A percentile compares a stretch with the other conserved stretches of the same genome.
phyloP scores from a whole-genome alignment of 306 rosid genomes.

The Cucurbita pepo region DNA sequence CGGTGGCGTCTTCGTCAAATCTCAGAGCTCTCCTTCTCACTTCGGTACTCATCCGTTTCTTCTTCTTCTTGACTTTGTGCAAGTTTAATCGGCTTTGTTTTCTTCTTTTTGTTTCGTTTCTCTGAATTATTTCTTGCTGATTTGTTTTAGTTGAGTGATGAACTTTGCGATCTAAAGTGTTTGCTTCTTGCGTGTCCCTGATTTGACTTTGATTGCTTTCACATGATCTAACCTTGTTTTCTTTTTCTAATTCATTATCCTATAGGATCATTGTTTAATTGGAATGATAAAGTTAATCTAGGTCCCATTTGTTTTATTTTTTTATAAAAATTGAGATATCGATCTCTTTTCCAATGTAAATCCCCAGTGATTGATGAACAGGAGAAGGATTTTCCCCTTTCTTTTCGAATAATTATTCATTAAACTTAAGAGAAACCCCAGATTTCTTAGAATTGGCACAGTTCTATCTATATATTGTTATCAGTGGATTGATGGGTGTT shows the following conservation, averaged over 20 bases:
- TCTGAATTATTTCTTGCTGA: not conserved
- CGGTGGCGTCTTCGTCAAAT: conserved; percentile 22
- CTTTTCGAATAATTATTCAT: not conserved
- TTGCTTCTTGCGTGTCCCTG: conserved; percentile 2
- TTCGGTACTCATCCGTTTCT: conserved; percentile 10
- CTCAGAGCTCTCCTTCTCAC: conserved; percentile 38
- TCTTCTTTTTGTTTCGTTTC: not conserved
- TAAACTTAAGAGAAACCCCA: not conserved
- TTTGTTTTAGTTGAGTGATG: not conserved
- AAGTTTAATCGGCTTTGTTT: not conserved
- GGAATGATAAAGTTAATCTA: not conserved
- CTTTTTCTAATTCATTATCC: not conserved
- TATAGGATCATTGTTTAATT: not conserved
- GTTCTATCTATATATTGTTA: not conserved
- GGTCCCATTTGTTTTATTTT: not conserved
- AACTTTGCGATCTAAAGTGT: conserved; percentile 12
- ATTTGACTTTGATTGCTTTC: not conserved
- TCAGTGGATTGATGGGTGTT: not conserved
- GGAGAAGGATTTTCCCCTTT: not conserved
- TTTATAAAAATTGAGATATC: not conserved
- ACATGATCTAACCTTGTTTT: not conserved
- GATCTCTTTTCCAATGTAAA: not conserved
- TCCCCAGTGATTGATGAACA: not conserved
- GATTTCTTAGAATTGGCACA: not conserved
- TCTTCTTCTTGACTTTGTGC: not conserved